A percentile compares a stretch with the other conserved stretches of the same genome.
Evolutionary conservation across 805 yeast species (phyloP).

Genomic region (Hanseniaspora pseudoguilliermondii): DNA sequence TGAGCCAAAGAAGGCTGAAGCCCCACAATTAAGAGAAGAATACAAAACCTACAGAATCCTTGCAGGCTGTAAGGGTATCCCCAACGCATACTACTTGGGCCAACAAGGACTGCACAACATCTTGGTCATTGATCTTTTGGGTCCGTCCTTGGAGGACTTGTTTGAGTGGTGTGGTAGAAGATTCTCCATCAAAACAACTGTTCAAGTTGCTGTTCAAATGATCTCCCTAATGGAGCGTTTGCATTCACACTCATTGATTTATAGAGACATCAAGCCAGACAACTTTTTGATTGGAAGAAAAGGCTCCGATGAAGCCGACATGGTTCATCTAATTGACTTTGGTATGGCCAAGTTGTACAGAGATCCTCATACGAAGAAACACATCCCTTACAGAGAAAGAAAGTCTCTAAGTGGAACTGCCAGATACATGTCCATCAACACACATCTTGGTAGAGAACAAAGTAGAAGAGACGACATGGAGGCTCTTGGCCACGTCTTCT

Average conservation of each 20-base stretch:
- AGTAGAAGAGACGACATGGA: constrained; percentile 93
- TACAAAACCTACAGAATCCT: constrained; percentile 87
- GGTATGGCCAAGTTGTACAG: constrained; percentile 98
- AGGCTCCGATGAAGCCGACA: constrained; percentile 68
- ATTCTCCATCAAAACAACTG: constrained; percentile 78
- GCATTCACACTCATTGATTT: constrained; percentile 81
- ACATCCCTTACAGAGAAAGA: constrained; percentile 92
- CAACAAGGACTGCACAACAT: constrained; percentile 96
- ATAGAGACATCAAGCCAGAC: constrained; percentile 95
- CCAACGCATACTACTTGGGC: constrained; percentile 95
- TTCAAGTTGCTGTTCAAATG: constrained; percentile 92
- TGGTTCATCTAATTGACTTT: constrained; percentile 83
- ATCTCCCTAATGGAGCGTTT: constrained; percentile 70
- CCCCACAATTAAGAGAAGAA: constrained; percentile 94
- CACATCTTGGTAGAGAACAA: constrained; percentile 95
- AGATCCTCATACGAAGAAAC: constrained; percentile 90
- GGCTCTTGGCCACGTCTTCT: constrained; percentile 90
- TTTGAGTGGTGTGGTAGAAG: constrained; percentile 97
- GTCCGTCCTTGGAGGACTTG: constrained; percentile 90
- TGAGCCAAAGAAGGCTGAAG: constrained; percentile 92
- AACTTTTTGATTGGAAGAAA: constrained; percentile 90
- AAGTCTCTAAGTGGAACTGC: constrained; percentile 95
- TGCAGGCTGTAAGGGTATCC: constrained; percentile 73
- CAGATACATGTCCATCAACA: constrained; percentile 95
- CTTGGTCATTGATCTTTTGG: constrained; percentile 82